Conservation (phyloP, 345 rosid genomes). For the Raphanus sativus region DNA sequence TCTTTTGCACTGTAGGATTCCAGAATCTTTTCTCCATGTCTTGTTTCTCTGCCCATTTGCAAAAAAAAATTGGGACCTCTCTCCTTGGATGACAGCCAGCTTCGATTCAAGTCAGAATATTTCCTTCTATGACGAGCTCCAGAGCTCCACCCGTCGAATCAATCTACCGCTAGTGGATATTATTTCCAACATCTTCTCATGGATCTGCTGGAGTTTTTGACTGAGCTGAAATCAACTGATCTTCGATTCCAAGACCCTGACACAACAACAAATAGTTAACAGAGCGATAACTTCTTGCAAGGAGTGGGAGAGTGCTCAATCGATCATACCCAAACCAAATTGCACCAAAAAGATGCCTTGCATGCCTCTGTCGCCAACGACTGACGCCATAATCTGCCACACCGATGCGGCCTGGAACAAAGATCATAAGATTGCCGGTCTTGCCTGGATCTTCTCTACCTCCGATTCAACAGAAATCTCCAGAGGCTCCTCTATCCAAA, state of each 20-base stretch:
- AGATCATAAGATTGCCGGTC: background rate
- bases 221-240: background rate
- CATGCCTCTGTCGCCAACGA: background rate
- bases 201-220: background rate
- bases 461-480: background rate
- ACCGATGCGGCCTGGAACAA: background rate
- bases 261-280: background rate
- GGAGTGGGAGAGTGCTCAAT: background rate
- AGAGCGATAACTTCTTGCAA: background rate
- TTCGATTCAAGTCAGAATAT: too few relatives aligned
- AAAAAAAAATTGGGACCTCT: too few relatives aligned
- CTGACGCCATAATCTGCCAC: background rate
- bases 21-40: too few relatives aligned
- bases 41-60: too few relatives aligned
- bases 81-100: too few relatives aligned
- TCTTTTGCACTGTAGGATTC: too few relatives aligned
- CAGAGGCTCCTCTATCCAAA: background rate
- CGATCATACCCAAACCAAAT: background rate
- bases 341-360: too few relatives aligned
- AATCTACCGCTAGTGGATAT: background rate
- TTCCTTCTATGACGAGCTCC: too few relatives aligned
- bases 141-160: background rate
- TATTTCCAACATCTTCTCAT: background rate
- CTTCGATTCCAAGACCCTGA: background rate
- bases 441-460: background rate